Conservation (phyloP, 2,329 filamentous ascomycete species). For the Coniella lustricola region DNA sequence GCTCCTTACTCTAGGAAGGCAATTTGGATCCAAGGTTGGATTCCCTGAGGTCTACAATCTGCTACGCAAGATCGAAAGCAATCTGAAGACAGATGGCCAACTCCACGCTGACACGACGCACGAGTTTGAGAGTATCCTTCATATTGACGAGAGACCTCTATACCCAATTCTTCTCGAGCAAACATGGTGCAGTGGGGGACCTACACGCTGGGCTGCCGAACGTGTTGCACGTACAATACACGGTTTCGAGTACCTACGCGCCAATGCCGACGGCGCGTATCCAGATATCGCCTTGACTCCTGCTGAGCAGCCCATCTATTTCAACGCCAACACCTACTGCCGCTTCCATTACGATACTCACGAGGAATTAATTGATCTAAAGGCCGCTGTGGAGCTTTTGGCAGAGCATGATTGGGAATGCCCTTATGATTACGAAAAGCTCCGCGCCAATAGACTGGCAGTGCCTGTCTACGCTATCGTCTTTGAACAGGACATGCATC, state of each 20-base stretch:
- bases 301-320: slow-evolving; percentile 42
- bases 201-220: slow-evolving; percentile 56
- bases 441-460: not conserved
- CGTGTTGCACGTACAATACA: slow-evolving; percentile 33
- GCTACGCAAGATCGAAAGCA: slow-evolving; percentile 19
- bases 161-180: slow-evolving; percentile 64
- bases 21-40: slow-evolving; percentile 40
- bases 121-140: slow-evolving; percentile 31
- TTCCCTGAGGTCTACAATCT: slow-evolving; percentile 8
- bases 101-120: not conserved
- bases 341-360: slow-evolving; percentile 60
- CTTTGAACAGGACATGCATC: slow-evolving; percentile 4
- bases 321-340: slow-evolving; percentile 68
- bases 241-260: slow-evolving; percentile 25
- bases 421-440: slow-evolving; percentile 5
- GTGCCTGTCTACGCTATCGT: slow-evolving; percentile 5
- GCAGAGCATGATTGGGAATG: slow-evolving; percentile 7
- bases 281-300: slow-evolving; percentile 17
- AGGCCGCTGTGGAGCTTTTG: slow-evolving; percentile 49
- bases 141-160: slow-evolving; percentile 53
- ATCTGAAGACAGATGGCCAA: not conserved
- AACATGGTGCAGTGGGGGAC: slow-evolving; percentile 54
- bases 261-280: slow-evolving; percentile 21
- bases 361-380: slow-evolving; percentile 50
- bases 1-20: slow-evolving; percentile 52